Evolutionary conservation across 2,329 filamentous ascomycete species (phyloP).

Genomic region (Colletotrichum coccodes): DNA sequence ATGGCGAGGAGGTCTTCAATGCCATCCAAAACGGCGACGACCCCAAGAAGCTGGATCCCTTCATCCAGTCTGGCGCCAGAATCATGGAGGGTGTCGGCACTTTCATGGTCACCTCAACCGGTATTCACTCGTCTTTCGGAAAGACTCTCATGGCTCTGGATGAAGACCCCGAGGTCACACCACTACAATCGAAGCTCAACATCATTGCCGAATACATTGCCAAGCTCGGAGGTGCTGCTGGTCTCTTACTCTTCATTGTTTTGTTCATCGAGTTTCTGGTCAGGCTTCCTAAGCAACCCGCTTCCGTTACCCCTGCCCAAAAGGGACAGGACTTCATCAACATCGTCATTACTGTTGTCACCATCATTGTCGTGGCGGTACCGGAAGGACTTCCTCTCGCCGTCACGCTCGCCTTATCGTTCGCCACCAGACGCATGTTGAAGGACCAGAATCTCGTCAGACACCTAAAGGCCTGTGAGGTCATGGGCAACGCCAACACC

Average conservation of each 20-base stretch:
- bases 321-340: constrained; percentile 84
- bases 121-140: constrained; percentile 79
- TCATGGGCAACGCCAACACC: constrained; percentile 82
- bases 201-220: constrained; percentile 81
- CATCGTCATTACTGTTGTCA: constrained; percentile 82
- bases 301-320: constrained; percentile 66
- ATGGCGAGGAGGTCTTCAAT: constrained; percentile 74
- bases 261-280: constrained; percentile 88
- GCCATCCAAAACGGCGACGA: constrained; percentile 75
- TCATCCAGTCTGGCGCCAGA: constrained; percentile 85
- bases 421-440: constrained; percentile 81
- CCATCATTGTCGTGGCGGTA: constrained; percentile 83
- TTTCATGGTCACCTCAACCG: constrained; percentile 79
- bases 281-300: constrained; percentile 62
- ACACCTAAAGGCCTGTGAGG: constrained; percentile 81
- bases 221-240: constrained; percentile 80
- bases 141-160: constrained; percentile 80
- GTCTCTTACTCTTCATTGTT: constrained; percentile 83
- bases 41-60: constrained; percentile 80
- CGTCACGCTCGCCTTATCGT: constrained; percentile 81
- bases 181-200: constrained; percentile 80
- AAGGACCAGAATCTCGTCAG: constrained; percentile 82
- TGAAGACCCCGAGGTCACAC: constrained; percentile 79
- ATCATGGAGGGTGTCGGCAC: constrained; percentile 83
- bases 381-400: constrained; percentile 82